These are phyloP conservation scores for Phylloporus rhodoxanthus DNA, from an alignment of 768 basidiomycete species.

Conservation along the genomic window DNA sequence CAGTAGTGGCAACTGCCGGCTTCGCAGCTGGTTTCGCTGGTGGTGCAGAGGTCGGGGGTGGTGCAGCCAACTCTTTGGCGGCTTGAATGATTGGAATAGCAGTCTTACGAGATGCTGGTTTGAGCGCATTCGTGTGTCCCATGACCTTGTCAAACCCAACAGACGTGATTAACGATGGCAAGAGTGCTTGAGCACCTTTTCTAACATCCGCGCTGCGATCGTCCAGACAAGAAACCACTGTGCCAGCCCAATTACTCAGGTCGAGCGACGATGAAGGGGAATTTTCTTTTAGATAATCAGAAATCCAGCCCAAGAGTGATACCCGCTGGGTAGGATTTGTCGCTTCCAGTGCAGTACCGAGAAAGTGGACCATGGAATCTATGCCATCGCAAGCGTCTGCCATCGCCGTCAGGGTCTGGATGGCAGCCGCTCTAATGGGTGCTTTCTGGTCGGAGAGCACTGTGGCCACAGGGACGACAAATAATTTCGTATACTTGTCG, in stretches of 20 bases:
- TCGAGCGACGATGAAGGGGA: constrained; percentile 54
- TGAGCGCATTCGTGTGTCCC: constrained; percentile 79
- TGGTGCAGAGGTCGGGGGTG: constrained; percentile 24
- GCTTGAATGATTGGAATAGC: constrained; percentile 87
- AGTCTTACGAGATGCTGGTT: constrained; percentile 82
- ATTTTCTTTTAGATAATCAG: constrained; percentile 70
- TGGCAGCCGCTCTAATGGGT: constrained; percentile 70
- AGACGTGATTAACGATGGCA: constrained; percentile 67
- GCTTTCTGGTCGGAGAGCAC: constrained; percentile 93
- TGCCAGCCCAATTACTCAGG: constrained; percentile 58
- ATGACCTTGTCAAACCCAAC: constrained; percentile 83
- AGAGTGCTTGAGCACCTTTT: constrained; percentile 78
- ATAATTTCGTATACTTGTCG: constrained; percentile 79
- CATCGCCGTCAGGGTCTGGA: constrained; percentile 77
- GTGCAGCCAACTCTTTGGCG: constrained; percentile 50
- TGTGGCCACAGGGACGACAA: constrained; percentile 69
- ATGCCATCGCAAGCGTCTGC: constrained; percentile 78
- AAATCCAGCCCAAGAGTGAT: constrained; percentile 72
- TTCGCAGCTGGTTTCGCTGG: constrained; percentile 28
- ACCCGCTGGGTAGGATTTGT: constrained; percentile 84
- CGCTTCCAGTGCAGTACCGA: constrained; percentile 77
- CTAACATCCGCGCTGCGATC: constrained; percentile 89
- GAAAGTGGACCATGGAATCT: constrained; percentile 72
- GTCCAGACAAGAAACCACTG: constrained; percentile 74
- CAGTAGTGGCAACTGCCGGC: constrained; percentile 14